phyloP scores from a whole-genome alignment of 352 stramenopile species.

The Globisporangium cylindrosporum region DNA sequence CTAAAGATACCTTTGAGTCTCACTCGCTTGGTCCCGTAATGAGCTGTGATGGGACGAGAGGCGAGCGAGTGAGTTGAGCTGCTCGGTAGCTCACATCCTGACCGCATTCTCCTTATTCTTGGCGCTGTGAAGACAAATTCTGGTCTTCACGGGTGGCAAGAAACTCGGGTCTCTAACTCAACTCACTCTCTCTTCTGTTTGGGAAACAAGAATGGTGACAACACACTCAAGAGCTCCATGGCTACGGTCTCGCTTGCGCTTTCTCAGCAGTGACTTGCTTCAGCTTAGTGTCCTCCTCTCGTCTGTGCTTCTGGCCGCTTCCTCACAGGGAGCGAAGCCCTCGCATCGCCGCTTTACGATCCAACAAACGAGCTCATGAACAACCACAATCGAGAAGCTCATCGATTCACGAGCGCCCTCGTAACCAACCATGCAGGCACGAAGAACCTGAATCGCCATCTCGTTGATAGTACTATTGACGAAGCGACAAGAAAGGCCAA shows the following conservation, averaged over 20 bases:
- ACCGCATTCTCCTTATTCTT: too few relatives aligned
- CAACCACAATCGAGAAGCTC: not conserved
- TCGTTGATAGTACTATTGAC: not conserved
- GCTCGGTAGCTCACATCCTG: too few relatives aligned
- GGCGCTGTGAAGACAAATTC: too few relatives aligned
- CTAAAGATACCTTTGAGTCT: too few relatives aligned
- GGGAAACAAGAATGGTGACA: not conserved
- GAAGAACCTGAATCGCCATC: not conserved
- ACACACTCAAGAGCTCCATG: not conserved
- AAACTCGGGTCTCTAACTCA: too few relatives aligned
- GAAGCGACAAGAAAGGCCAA: constrained; percentile 40
- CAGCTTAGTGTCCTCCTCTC: not conserved
- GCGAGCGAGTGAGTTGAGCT: too few relatives aligned
- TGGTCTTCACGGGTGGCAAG: too few relatives aligned
- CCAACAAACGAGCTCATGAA: not conserved
- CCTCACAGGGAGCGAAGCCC: not conserved
- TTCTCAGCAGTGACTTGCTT: not conserved
- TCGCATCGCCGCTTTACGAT: not conserved
- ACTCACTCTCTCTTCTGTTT: not conserved
- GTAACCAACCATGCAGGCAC: not conserved
- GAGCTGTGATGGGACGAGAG: too few relatives aligned
- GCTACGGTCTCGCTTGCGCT: not conserved
- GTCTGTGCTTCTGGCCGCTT: not conserved
- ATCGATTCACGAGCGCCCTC: not conserved
- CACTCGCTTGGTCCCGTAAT: too few relatives aligned